phyloP scores from a whole-genome alignment of 176 grass and related monocot genomes.

The Poa annua region DNA sequence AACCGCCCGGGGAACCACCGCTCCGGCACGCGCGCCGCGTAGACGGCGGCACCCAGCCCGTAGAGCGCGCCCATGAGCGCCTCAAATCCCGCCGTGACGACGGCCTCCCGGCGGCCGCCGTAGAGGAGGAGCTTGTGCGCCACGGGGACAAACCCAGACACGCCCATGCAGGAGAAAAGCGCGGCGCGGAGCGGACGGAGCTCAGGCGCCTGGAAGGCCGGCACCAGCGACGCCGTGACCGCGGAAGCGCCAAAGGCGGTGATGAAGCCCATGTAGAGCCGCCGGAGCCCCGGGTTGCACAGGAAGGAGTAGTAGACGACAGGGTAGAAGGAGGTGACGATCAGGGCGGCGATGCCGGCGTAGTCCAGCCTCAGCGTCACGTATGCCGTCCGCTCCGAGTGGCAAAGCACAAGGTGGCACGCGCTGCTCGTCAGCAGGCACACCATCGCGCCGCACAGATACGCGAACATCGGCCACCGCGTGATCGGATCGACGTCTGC shows the following conservation, averaged over 20 bases:
- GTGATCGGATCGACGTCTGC: slow-evolving; percentile 49
- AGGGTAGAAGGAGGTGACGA: slow-evolving; percentile 91
- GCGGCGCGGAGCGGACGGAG: slow-evolving; percentile 64
- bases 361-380: slow-evolving; percentile 85
- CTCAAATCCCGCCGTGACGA: slow-evolving; percentile 54
- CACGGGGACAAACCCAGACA: slow-evolving; percentile 69
- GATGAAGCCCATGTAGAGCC: slow-evolving; percentile 72
- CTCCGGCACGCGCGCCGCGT: slow-evolving; percentile 72
- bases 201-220: slow-evolving; percentile 64
- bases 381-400: slow-evolving; percentile 68
- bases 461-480: slow-evolving; percentile 82
- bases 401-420: slow-evolving; percentile 83
- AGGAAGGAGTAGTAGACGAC: slow-evolving; percentile 88
- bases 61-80: slow-evolving; percentile 74
- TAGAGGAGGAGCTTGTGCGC: slow-evolving; percentile 63
- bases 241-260: slow-evolving; percentile 54
- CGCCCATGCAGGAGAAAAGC: slow-evolving; percentile 75
- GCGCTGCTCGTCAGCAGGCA: slow-evolving; percentile 83
- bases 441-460: slow-evolving; percentile 72
- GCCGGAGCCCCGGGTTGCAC: slow-evolving; percentile 44
- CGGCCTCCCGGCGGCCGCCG: slow-evolving; percentile 48
- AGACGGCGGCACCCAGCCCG: slow-evolving; percentile 61
- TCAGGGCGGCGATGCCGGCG: slow-evolving; percentile 76
- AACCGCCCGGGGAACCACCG: slow-evolving; percentile 80
- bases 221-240: slow-evolving; percentile 50